Evolutionary conservation across 345 rosid genomes (phyloP).

Genomic region (Rhizophora mangle): DNA sequence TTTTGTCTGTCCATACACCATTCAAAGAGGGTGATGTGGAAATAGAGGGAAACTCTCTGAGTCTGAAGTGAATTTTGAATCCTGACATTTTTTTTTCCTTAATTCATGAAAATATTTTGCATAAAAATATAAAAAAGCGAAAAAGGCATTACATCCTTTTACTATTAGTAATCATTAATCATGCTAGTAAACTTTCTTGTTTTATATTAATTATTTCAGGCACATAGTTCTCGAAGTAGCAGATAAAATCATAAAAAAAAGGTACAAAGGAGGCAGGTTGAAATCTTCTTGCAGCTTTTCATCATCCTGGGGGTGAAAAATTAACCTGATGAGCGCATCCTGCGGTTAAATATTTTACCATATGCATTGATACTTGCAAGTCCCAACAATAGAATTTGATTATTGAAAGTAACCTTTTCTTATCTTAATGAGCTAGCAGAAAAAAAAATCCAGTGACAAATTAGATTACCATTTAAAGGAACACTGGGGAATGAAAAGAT

Average conservation of each 20-base stretch:
- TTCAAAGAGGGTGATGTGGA: constrained; percentile 41
- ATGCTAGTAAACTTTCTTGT: constrained; percentile 3
- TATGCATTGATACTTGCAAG: constrained; percentile 21
- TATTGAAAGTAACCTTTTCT: constrained; percentile 25
- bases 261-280: constrained; percentile 23
- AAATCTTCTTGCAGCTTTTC: constrained; percentile 54
- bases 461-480: constrained; percentile 17
- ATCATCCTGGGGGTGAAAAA: constrained; percentile 25
- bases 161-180: no score
- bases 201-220: neutral
- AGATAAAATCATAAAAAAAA: neutral
- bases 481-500: constrained; percentile 35
- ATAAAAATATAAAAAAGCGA: no score
- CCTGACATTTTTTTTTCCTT: neutral
- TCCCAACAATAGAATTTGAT: constrained; percentile 30
- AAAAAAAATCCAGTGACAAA: constrained; percentile 19
- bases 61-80: constrained; percentile 24
- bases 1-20: constrained; percentile 45
- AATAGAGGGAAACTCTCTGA: constrained; percentile 15
- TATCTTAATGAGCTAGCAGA: constrained; percentile 17
- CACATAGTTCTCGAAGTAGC: neutral
- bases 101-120: neutral
- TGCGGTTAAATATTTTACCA: constrained; percentile 29
- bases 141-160: neutral
- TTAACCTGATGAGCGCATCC: constrained; percentile 16